Conservation (phyloP, 306 rosid species). For the Senna tora region DNA sequence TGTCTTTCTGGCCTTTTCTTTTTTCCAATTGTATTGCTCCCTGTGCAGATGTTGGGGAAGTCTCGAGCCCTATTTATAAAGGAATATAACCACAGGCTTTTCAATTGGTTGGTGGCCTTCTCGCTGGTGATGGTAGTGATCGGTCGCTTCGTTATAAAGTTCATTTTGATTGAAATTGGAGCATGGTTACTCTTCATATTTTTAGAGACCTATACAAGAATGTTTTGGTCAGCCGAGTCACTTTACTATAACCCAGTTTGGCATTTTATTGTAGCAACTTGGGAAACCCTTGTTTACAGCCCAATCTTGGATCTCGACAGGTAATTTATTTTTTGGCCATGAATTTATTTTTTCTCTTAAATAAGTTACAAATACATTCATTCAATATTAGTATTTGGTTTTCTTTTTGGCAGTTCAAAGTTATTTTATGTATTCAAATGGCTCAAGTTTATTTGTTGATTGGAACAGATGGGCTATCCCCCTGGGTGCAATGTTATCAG, state of each 20-base stretch:
- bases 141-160: slow-evolving; percentile 67
- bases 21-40: not conserved
- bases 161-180: slow-evolving; percentile 58
- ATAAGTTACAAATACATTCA: not conserved
- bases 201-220: slow-evolving; percentile 72
- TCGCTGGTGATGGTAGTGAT: slow-evolving; percentile 71
- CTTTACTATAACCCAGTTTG: slow-evolving; percentile 71
- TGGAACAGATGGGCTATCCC: slow-evolving; percentile 74
- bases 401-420: too few species aligned
- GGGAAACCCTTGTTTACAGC: slow-evolving; percentile 75
- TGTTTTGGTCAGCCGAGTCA: slow-evolving; percentile 75
- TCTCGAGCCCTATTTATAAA: slow-evolving; percentile 59
- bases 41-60: slow-evolving; percentile 67
- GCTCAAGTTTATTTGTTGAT: not conserved
- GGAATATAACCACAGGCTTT: slow-evolving; percentile 70
- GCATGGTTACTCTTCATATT: slow-evolving; percentile 72
- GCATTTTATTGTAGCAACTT: slow-evolving; percentile 65
- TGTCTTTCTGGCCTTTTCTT: not conserved
- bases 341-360: too few species aligned
- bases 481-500: slow-evolving; percentile 36
- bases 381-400: not conserved
- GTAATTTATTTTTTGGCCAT: slow-evolving; percentile 35
- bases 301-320: slow-evolving; percentile 74
- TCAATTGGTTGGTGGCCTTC: slow-evolving; percentile 78
- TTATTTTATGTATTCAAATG: too few species aligned